Evolutionary conservation across 2,329 filamentous ascomycete genomes (phyloP), one percentile per base, ranked within the genome.

Genomic region (Hyphodiscus sp.): DNA sequence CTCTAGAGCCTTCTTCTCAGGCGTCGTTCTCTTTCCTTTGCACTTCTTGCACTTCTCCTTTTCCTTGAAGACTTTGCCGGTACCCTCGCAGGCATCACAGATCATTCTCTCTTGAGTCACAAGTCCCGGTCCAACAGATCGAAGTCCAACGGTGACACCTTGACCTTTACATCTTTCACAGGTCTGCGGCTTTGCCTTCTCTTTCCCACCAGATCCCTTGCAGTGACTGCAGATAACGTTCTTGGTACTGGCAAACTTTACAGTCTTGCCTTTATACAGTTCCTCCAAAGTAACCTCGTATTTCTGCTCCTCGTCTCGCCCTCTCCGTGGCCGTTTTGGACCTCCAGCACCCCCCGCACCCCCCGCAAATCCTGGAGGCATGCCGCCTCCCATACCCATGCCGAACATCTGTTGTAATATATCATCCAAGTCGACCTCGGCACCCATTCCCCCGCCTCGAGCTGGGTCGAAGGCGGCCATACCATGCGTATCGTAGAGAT

Each of bases 31-130:
- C 71, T 88, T 89, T 66, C 94, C 94, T 74, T 97, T 97, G 82
- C 94, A 99, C 77, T 94, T 96, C 79, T 95, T 96, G 78, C 94
- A 99, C 68, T 90, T 89, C 67, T 99, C 94, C 77, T 97, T 97
- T 67, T 96, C 90, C 71, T 92, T 92, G 75, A 85, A 95, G 67
- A 91, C 84, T 67, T 85, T 84, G 6, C 94, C 94, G n/a, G 84
- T 81, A 33, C 91, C 92, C 56, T 85, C 79, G 73, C 94, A 99
- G 65, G 86, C 85, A 64, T 87, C 85, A 71, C 94, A 99, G 38
- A 85, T 72, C 41, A 91, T 83, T 7, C 85, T 83, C 65, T 90
- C 86, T 65, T 90, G 87, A 29, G 89, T 89, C 58, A 95, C 84
- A 68, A 96, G 77, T 55, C 91, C 91, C 19, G 91, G 90, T 0